Conservation (phyloP, 768 basidiomycete genomes). For the Boletus sp. region DNA sequence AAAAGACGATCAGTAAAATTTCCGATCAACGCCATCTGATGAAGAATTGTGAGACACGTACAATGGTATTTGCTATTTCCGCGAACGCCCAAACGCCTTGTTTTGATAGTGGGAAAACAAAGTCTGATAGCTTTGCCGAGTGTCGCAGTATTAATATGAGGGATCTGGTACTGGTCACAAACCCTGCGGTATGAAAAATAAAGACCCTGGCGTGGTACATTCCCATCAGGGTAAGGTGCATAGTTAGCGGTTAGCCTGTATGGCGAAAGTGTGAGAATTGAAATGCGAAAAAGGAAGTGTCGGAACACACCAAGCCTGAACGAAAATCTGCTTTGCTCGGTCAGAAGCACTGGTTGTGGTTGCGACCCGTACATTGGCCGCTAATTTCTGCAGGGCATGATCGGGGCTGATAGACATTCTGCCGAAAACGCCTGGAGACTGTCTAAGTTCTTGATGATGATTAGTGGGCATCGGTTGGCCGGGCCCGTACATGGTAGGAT, state of each 20-base stretch:
- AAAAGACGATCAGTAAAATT: slow-evolving; percentile 30
- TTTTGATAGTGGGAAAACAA: slow-evolving; percentile 95
- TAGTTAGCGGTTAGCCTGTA: slow-evolving; percentile 89
- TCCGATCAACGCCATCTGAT: slow-evolving; percentile 31
- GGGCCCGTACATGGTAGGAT: slow-evolving; percentile 62
- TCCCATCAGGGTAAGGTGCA: slow-evolving; percentile 88
- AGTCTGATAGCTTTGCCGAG: slow-evolving; percentile 92
- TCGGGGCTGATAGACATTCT: slow-evolving; percentile 75
- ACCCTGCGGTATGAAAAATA: slow-evolving; percentile 91
- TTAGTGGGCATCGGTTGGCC: slow-evolving; percentile 39
- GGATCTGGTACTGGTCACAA: slow-evolving; percentile 90
- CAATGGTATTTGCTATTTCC: slow-evolving; percentile 98
- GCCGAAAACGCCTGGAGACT: slow-evolving; percentile 71
- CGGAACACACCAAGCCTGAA: slow-evolving; percentile 78
- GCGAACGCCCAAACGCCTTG: slow-evolving; percentile 85
- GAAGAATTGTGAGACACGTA: slow-evolving; percentile 44
- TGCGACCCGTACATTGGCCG: slow-evolving; percentile 82
- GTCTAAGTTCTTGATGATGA: slow-evolving; percentile 47
- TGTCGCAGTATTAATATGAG: slow-evolving; percentile 94
- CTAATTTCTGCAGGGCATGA: slow-evolving; percentile 81
- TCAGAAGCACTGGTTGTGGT: slow-evolving; percentile 91
- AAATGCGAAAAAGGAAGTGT: slow-evolving; percentile 16
- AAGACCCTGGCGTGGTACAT: slow-evolving; percentile 90
- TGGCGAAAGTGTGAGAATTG: slow-evolving; percentile 16
- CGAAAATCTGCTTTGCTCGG: slow-evolving; percentile 89